Base-by-base conservation (phyloP, 208 protist genomes). In the Trypanosoma mega region DNA sequence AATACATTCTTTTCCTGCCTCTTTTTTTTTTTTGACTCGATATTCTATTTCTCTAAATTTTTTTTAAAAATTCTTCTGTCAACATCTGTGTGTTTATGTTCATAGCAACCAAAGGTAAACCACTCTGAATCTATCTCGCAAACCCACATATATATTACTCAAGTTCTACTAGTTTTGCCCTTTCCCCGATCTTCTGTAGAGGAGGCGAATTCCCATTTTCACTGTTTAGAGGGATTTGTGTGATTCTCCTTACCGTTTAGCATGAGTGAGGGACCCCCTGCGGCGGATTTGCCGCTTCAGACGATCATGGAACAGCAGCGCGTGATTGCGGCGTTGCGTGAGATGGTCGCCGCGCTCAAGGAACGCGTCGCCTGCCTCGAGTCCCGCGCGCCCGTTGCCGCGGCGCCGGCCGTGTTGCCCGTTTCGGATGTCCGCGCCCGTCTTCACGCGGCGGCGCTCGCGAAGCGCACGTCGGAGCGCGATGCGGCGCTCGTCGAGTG, bases 261-360 rank as follows among this genome's bases (percentile, higher is more conserved):
- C 18, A 50, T 72, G 57, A 27, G 55, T 20, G 47, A 60, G 33
- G 34, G 34, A 39, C 36, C 52, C 14, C 60, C 33, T 41, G 0
- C n/a, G 45, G 46, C 64, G 63, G 34, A 43, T 1, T 63, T 93
- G 30, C 68, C 72, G 6, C 41, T 89, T n/a, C 78, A 82, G 36
- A 82, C 82, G 0, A 81, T 90, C 24, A 30, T 68, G 7, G 87
- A 94, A 37, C 85, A 93, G 57, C 87, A 93, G 67, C 62, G 60
- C 21, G 75, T 85, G 30, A 89, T 93, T 36, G 45, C 71, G 11
- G 69, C 78, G 34, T 67, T 92, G 41, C 71, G 83, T 46, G 74
- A 83, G 56, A 72, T 87, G 18, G 68, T 87, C 7, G 41, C 52
- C 12, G 53, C 71, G 8, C 51, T 85, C 31, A 89, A 92, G 59